phyloP scores from a whole-genome alignment of 768 basidiomycete species.

The Termitomyces sp. region DNA sequence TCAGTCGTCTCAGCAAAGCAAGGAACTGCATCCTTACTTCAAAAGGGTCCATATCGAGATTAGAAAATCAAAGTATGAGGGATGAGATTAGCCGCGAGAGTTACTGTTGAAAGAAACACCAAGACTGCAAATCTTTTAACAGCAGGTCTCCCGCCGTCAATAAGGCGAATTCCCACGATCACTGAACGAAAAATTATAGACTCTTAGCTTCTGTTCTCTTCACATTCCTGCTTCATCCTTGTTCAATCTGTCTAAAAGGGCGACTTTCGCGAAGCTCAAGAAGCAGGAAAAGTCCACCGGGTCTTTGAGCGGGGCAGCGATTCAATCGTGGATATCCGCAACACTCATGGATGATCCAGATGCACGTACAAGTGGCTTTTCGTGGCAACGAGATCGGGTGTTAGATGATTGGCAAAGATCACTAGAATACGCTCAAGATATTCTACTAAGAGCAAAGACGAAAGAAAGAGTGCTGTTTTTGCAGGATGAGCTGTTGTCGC shows the following conservation, averaged over 20 bases:
- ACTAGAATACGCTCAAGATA: slow-evolving; percentile 46
- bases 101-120: neutral
- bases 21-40: slow-evolving; percentile 77
- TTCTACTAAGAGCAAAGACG: slow-evolving; percentile 48
- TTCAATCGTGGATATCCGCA: slow-evolving; percentile 61
- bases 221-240: neutral
- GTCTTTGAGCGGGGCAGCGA: slow-evolving; percentile 46
- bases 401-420: slow-evolving; percentile 52
- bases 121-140: no score
- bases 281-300: slow-evolving; percentile 35
- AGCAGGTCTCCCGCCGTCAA: slow-evolving; percentile 14
- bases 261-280: slow-evolving; percentile 44
- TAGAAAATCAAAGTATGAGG: neutral
- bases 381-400: slow-evolving; percentile 53
- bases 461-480: slow-evolving; percentile 55
- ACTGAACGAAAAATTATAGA: slow-evolving; percentile 7
- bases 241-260: slow-evolving; percentile 33
- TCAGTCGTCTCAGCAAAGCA: slow-evolving; percentile 52
- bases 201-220: neutral
- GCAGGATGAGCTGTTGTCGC: slow-evolving; percentile 51
- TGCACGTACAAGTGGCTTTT: slow-evolving; percentile 23
- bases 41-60: slow-evolving; percentile 49
- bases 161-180: slow-evolving; percentile 5
- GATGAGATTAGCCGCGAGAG: neutral
- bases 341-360: slow-evolving; percentile 28